Percentiles rank a stretch among this genome's conserved stretches.
phyloP scores from a whole-genome alignment of 108 stramenopile genomes.

The Seminavis robusta region DNA sequence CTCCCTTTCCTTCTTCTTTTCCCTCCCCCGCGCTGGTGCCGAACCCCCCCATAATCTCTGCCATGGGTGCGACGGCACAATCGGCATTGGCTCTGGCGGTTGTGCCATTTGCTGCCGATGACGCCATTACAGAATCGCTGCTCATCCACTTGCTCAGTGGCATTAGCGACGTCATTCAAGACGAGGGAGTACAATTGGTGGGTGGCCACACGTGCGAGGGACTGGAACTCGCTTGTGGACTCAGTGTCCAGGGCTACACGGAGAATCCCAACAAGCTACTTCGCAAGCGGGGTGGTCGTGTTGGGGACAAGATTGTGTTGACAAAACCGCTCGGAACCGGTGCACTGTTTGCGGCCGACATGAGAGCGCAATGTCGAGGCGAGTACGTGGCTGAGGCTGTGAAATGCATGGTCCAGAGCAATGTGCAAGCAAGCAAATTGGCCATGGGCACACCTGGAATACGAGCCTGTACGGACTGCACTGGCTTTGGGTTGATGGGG shows the following conservation, averaged over 20 bases:
- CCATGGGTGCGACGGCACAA: constrained; percentile 51
- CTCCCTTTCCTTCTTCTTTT: too few species aligned
- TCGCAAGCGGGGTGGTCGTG: constrained; percentile 29
- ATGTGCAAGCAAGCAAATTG: constrained; percentile 11
- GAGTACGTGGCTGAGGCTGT: constrained; percentile 15
- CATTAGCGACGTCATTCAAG: constrained; percentile 29
- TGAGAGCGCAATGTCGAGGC: constrained; percentile 37
- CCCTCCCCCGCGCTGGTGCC: too few species aligned
- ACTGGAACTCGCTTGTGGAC: constrained; percentile 47
- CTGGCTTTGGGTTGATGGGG: constrained; percentile 66
- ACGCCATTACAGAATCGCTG: constrained; percentile 28
- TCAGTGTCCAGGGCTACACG: constrained; percentile 42
- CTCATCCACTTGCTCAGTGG: constrained; percentile 53
- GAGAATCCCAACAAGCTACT: constrained; percentile 10
- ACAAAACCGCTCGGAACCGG: constrained; percentile 68
- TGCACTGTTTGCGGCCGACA: constrained; percentile 61
- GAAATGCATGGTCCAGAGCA: constrained; percentile 14
- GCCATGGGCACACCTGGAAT: constrained; percentile 14
- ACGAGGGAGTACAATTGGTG: constrained; percentile 42
- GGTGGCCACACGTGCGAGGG: constrained; percentile 77
- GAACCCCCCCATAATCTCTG: too few species aligned
- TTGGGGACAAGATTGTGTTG: constrained; percentile 46
- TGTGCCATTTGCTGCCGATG: constrained; percentile 31
- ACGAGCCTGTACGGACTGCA: constrained; percentile 51
- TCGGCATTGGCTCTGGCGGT: constrained; percentile 46